Base-by-base conservation (phyloP, 2,329 filamentous ascomycete genomes). In the Trichoderma brevicompactum region DNA sequence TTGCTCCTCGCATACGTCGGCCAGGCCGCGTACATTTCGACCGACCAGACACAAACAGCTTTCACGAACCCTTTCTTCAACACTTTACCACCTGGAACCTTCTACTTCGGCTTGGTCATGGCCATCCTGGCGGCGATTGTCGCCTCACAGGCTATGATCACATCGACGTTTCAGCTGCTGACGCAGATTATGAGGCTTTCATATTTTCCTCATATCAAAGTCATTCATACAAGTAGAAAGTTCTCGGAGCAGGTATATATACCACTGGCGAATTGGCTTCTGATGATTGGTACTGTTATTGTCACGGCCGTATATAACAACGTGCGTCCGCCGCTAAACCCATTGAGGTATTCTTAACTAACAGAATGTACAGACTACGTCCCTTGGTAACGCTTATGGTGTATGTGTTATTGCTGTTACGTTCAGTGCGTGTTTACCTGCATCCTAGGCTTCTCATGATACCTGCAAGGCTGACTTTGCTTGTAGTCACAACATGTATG, bases 401-500 rank as follows among this genome's bases (percentile, higher is more conserved):
- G 88, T 92, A 7, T 94, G 91, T 69, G 91, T 94, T 73, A 92
- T 93, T 70, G 85, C 91, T 55, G 91, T 93, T 49, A 92, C 90
- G 0, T 92, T 93, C 73, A 87, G 65, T 66, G 53, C 23, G 65
- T 53, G 1, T 38, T 32, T 41, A 9, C 54, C 17, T 10, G 10
- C 13, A 6, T 15, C n/a, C 49, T 10, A 15, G 43, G 34, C 32
- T 15, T 38, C 43, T n/a, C n/a, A 3, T 6, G 4, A 44, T 32
- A 3, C 6, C 1, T 9, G 19, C 36, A 12, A 8, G 10, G 9
- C 28, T 41, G 41, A 48, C 23, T 1, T 28, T 13, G 40, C 40
- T 49, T 36, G 15, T 46, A 66, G 65, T 94, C 72, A 89, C 89
- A 63, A 93, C 90, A 0, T 89, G 85, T 74, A 87, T 94, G 83